Percentiles rank a stretch among this genome's conserved stretches.
These are phyloP conservation scores for Soucietia sequanensis DNA, from an alignment of 805 yeast genomes.

Conservation along the genomic window DNA sequence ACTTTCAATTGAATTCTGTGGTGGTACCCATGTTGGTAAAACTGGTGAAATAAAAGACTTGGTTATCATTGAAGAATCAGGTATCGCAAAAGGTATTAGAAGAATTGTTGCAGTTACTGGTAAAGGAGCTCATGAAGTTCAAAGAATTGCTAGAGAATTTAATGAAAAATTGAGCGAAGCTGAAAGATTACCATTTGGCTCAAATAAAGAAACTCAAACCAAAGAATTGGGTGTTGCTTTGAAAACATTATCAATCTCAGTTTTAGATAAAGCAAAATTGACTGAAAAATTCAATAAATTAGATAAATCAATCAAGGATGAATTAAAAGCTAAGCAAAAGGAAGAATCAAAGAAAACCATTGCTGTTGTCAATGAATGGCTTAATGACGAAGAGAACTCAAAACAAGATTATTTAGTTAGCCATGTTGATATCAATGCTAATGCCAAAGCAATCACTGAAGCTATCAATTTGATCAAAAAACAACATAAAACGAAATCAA, in stretches of 20 bases:
- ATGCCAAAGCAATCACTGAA: slow-evolving; percentile 93
- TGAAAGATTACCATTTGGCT: slow-evolving; percentile 65
- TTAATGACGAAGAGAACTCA: slow-evolving; percentile 48
- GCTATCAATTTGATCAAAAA: slow-evolving; percentile 83
- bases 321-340: slow-evolving; percentile 82
- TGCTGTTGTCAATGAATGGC: slow-evolving; percentile 72
- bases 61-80: slow-evolving; percentile 88
- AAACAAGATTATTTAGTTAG: slow-evolving; percentile 63
- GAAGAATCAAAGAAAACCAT: slow-evolving; percentile 79
- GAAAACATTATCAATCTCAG: slow-evolving; percentile 80
- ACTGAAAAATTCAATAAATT: slow-evolving; percentile 71
- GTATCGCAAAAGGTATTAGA: slow-evolving; percentile 98
- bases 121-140: slow-evolving; percentile 84
- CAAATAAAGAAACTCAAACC: slow-evolving; percentile 74
- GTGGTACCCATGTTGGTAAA: slow-evolving; percentile 95
- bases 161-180: slow-evolving; percentile 58
- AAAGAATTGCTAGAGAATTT: slow-evolving; percentile 76
- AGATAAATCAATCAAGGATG: slow-evolving; percentile 87
- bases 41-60: slow-evolving; percentile 93
- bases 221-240: slow-evolving; percentile 83
- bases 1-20: slow-evolving; percentile 92
- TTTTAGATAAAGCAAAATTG: slow-evolving; percentile 72
- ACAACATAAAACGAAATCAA: slow-evolving; percentile 67
- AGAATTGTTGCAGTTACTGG: slow-evolving; percentile 98
- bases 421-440: slow-evolving; percentile 68